These are phyloP conservation scores for Ziziphus jujuba DNA, from an alignment of 306 rosid genomes.

Conservation along the genomic window DNA sequence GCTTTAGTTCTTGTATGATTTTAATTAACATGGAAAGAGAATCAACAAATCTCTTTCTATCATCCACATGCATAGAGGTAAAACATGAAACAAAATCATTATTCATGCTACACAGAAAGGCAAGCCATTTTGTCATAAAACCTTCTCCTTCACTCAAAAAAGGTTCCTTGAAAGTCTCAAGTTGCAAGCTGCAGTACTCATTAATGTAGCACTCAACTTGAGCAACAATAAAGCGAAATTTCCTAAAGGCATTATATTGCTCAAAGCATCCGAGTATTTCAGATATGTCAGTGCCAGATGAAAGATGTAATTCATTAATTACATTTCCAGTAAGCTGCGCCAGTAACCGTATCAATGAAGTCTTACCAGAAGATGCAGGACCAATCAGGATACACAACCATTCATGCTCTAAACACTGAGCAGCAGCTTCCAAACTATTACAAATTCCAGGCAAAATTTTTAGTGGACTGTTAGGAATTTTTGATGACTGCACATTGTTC, in stretches of 20 bases:
- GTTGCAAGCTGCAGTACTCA: slow-evolving; percentile 50
- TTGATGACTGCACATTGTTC: slow-evolving; percentile 41
- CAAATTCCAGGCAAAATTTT: slow-evolving; percentile 67
- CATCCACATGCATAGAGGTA: slow-evolving; percentile 36
- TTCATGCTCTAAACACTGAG: slow-evolving; percentile 69
- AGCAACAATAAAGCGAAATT: slow-evolving; percentile 50
- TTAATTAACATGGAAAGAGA: slow-evolving; percentile 55
- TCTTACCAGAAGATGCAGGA: slow-evolving; percentile 81
- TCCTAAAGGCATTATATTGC: slow-evolving; percentile 75
- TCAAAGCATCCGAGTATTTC: slow-evolving; percentile 95
- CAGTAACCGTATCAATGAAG: slow-evolving; percentile 75
- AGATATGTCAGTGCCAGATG: slow-evolving; percentile 90
- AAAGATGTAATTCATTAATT: slow-evolving; percentile 80
- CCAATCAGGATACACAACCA: slow-evolving; percentile 96
- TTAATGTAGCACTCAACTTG: slow-evolving; percentile 58
- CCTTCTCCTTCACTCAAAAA: slow-evolving; percentile 30
- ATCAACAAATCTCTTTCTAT: slow-evolving; percentile 41
- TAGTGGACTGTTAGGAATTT: slow-evolving; percentile 40
- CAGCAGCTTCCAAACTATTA: slow-evolving; percentile 83
- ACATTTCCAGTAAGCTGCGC: slow-evolving; percentile 85
- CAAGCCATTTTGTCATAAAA: slow-evolving; percentile 54
- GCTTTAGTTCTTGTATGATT: slow-evolving; percentile 57
- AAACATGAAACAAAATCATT: slow-evolving; percentile 39
- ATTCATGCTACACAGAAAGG: slow-evolving; percentile 39
- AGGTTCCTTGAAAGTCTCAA: slow-evolving; percentile 38